Evolutionary conservation across 1,139 yeast species (phyloP).

Genomic region (Kurtzmaniella quercitrusa): DNA sequence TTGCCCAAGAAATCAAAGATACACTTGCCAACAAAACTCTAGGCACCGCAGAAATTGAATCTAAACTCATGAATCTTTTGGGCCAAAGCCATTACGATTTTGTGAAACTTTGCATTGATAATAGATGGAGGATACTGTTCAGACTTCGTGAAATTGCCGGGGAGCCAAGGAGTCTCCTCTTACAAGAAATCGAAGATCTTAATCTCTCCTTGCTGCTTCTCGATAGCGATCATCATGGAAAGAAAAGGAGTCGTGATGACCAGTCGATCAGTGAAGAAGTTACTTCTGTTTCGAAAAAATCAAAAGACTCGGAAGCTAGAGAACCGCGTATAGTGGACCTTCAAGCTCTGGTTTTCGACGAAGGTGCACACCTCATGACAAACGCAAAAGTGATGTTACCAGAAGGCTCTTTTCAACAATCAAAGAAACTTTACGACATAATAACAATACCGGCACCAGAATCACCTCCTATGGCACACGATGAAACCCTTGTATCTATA

Average conservation of each 20-base stretch:
- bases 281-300: conserved; percentile 7
- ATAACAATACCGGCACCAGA: conserved; percentile 69
- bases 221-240: conserved; percentile 19
- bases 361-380: conserved; percentile 69
- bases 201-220: conserved; percentile 20
- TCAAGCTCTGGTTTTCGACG: conserved; percentile 60
- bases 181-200: conserved; percentile 19
- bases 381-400: conserved; percentile 70
- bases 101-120: conserved; percentile 45
- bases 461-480: conserved; percentile 50
- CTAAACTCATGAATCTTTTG: conserved; percentile 46
- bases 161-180: conserved; percentile 24
- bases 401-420: conserved; percentile 74
- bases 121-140: conserved; percentile 54
- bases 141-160: conserved; percentile 42
- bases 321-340: conserved; percentile 61
- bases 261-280: conserved; percentile 10
- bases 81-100: conserved; percentile 50
- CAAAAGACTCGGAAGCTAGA: conserved; percentile 13
- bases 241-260: conserved; percentile 9
- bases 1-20: conserved; percentile 13
- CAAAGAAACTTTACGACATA: conserved; percentile 74
- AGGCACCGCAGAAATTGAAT: conserved; percentile 45
- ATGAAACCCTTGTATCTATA: conserved; percentile 55
- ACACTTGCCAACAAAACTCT: conserved; percentile 11